Percentiles rank a stretch among this genome's conserved stretches.
These are phyloP conservation scores for Blastocystis sp. DNA, from an alignment of 352 stramenopile genomes.

Conservation along the genomic window DNA sequence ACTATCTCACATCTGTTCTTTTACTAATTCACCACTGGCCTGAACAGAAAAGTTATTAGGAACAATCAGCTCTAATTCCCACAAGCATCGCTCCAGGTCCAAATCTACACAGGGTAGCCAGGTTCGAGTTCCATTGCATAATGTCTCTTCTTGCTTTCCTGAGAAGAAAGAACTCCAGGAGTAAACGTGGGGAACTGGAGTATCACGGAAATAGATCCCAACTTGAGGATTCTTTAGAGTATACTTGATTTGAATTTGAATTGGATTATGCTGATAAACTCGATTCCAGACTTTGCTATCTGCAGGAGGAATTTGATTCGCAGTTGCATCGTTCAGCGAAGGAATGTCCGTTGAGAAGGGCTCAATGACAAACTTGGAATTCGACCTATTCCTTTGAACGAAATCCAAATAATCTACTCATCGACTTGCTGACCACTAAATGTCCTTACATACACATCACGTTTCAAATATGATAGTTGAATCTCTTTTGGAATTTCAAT, in stretches of 20 bases:
- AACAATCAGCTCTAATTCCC: slow-evolving; percentile 39
- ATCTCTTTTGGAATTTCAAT: slow-evolving; percentile 25
- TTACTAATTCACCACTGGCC: not conserved
- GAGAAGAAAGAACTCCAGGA: slow-evolving; percentile 37
- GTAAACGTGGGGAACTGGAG: slow-evolving; percentile 23
- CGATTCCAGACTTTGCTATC: slow-evolving; percentile 4
- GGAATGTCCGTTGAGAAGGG: not conserved
- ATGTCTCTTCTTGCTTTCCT: slow-evolving; percentile 16
- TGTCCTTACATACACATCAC: not conserved
- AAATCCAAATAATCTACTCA: not conserved
- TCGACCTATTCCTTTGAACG: not conserved
- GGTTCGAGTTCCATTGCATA: slow-evolving; percentile 22
- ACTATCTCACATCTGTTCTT: not conserved
- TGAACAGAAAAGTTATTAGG: not conserved
- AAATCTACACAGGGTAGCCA: slow-evolving; percentile 52
- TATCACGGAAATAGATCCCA: not conserved
- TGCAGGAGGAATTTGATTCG: not conserved
- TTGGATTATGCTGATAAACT: slow-evolving; percentile 20
- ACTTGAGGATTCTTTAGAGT: slow-evolving; percentile 32
- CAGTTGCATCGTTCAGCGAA: not conserved
- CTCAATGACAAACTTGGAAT: not conserved
- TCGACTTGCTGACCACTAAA: not conserved
- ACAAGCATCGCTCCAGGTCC: slow-evolving; percentile 28
- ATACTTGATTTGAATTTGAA: slow-evolving; percentile 20
- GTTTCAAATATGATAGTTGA: not conserved